A percentile compares a stretch with the other conserved stretches of the same genome.
Evolutionary conservation across 139 green algal species (phyloP).

Genomic region (Volvox reticuliferus): DNA sequence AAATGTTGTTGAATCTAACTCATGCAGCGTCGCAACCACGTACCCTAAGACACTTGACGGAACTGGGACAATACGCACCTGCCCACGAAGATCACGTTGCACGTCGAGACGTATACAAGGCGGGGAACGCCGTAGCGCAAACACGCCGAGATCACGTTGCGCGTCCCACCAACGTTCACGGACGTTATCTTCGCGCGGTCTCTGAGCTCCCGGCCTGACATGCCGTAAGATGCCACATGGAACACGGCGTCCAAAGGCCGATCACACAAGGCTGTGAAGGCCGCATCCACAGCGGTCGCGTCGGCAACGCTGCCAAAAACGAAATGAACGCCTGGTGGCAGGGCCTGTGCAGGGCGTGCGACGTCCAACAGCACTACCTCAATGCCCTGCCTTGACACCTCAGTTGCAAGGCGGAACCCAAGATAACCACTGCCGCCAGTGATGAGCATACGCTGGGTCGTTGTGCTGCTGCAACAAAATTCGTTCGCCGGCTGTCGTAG

Average conservation of each 20-base stretch:
- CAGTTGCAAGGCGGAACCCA: not conserved
- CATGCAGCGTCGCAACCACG: no score
- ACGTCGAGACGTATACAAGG: conserved; percentile 66
- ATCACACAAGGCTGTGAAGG: not conserved
- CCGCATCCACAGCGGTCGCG: not conserved
- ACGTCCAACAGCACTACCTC: conserved; percentile 13
- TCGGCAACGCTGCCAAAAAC: not conserved
- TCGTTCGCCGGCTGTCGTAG: no score
- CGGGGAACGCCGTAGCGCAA: conserved; percentile 43
- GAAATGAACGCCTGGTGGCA: not conserved
- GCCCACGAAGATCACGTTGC: conserved; percentile 46
- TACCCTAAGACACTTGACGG: no score
- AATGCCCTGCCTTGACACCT: not conserved
- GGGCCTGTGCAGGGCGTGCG: not conserved
- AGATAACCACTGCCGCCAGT: conserved; percentile 31
- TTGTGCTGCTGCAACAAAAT: not conserved
- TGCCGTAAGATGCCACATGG: conserved; percentile 67
- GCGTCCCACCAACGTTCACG: conserved; percentile 65
- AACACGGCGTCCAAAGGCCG: conserved; percentile 48
- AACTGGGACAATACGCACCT: not conserved
- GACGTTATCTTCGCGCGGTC: not conserved
- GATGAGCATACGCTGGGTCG: conserved; percentile 11
- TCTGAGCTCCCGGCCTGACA: conserved; percentile 57
- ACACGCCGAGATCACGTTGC: conserved; percentile 55
- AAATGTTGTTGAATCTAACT: no score